A percentile compares a stretch with the other conserved stretches of the same genome.
These are phyloP conservation scores for Francoa sonchifolia DNA, from an alignment of 441 rosid species.

Conservation along the genomic window DNA sequence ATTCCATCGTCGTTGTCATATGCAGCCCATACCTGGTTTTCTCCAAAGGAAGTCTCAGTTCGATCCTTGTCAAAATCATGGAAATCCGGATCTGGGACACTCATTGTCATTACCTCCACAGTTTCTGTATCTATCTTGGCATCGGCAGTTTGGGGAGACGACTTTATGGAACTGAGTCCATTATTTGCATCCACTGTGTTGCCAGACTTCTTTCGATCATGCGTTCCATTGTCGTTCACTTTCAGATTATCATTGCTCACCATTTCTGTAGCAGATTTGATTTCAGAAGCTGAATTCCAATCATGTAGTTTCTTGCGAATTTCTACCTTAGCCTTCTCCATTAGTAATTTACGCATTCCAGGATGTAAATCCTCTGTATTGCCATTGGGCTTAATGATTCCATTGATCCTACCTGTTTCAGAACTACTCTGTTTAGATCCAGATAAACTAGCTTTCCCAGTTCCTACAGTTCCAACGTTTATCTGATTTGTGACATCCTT, in stretches of 20 bases:
- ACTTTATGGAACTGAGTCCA: constrained; percentile 7
- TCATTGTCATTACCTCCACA: constrained; percentile 25
- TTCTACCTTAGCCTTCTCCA: constrained; percentile 32
- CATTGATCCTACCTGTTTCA: constrained; percentile 22
- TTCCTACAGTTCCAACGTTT: constrained; percentile 21
- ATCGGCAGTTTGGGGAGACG: constrained; percentile 17
- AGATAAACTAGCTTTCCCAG: constrained; percentile 22
- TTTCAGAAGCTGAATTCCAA: constrained; percentile 11
- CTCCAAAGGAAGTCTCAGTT: constrained; percentile 55
- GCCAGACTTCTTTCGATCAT: constrained; percentile 12
- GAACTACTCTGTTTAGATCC: constrained; percentile 23
- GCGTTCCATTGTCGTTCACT: constrained; percentile 19
- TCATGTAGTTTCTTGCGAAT: constrained; percentile 37
- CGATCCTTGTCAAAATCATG: constrained; percentile 71
- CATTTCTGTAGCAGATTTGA: constrained; percentile 16
- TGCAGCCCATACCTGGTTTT: constrained; percentile 85
- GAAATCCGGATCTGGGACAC: constrained; percentile 68
- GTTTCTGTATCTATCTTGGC: constrained; percentile 18
- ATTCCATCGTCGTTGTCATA: constrained; percentile 83
- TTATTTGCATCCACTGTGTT: constrained; percentile 10
- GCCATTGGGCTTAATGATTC: constrained; percentile 18
- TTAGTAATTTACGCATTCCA: constrained; percentile 42
- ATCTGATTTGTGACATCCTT: constrained; percentile 17
- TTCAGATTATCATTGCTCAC: constrained; percentile 17
- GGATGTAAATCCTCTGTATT: constrained; percentile 33